Evolutionary conservation across 305 asterid genomes (phyloP).

Genomic region (Withania somnifera): DNA sequence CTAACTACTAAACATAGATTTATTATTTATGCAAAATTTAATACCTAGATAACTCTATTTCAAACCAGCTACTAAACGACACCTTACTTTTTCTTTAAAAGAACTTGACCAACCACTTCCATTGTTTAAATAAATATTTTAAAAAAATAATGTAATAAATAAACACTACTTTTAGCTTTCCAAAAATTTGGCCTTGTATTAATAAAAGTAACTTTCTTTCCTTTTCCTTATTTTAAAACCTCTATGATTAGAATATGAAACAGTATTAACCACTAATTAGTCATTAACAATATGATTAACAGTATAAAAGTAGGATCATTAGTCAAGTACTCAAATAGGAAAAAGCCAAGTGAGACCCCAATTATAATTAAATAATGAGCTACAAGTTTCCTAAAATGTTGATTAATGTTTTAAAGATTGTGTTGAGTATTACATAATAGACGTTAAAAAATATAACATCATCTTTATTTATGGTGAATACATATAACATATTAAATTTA

Average conservation of each 20-base stretch:
- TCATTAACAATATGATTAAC: too few relatives aligned
- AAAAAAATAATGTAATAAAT: neutral
- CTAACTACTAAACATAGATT: too few relatives aligned
- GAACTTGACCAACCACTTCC: too few relatives aligned
- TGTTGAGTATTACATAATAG: neutral
- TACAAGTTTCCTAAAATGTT: neutral
- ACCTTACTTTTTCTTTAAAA: too few relatives aligned
- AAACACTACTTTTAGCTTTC: neutral
- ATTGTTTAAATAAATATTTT: too few relatives aligned
- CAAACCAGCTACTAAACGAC: too few relatives aligned
- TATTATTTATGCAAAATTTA: too few relatives aligned
- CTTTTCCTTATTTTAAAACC: neutral
- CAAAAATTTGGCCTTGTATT: neutral
- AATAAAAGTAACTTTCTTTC: neutral
- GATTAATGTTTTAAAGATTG: neutral
- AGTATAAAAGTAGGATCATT: neutral
- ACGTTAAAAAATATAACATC: too few relatives aligned
- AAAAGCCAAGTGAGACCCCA: neutral
- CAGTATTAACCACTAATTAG: neutral
- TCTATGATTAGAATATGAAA: neutral
- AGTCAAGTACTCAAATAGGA: neutral
- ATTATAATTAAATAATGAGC: neutral
- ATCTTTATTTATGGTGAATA: too few relatives aligned
- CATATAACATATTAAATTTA: too few relatives aligned
- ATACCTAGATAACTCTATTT: too few relatives aligned